A percentile compares a stretch with the other conserved stretches of the same genome.
These are phyloP conservation scores for Colletotrichum caudatum DNA, from an alignment of 2,329 filamentous ascomycete species.

Conservation along the genomic window DNA sequence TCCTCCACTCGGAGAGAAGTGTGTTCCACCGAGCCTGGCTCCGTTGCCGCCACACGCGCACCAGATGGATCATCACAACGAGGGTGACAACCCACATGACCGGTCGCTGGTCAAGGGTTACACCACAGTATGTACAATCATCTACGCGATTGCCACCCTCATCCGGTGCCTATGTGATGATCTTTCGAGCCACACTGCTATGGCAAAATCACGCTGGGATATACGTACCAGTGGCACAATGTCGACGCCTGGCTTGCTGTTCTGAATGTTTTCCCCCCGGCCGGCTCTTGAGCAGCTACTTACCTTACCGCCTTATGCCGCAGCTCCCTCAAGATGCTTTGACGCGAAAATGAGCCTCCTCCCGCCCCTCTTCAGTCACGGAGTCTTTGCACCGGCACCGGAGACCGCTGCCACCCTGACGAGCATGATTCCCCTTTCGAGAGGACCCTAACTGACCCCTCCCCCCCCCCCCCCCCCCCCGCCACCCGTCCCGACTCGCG, in stretches of 20 bases:
- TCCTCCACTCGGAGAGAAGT: no score
- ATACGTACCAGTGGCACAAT: neutral
- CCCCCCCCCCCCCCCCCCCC: neutral
- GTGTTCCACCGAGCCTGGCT: slow-evolving; percentile 10
- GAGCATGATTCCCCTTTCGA: neutral
- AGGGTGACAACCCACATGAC: neutral
- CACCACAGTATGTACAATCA: neutral
- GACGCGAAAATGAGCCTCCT: neutral
- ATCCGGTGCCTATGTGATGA: slow-evolving; percentile 25
- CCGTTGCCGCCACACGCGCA: slow-evolving; percentile 2
- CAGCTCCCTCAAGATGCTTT: neutral
- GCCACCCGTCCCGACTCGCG: neutral
- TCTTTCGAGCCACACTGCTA: neutral
- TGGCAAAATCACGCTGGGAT: neutral
- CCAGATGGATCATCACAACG: neutral
- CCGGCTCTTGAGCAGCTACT: neutral
- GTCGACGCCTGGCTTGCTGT: no score
- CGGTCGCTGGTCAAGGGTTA: no score
- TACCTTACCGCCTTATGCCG: neutral
- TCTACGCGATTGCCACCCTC: neutral
- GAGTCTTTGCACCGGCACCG: neutral
- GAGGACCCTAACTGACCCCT: no score
- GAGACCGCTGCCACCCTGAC: neutral
- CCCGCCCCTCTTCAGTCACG: neutral
- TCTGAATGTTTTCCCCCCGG: no score